phyloP scores from a whole-genome alignment of 2,329 filamentous ascomycete genomes.

The Calonectria pauciramosa region DNA sequence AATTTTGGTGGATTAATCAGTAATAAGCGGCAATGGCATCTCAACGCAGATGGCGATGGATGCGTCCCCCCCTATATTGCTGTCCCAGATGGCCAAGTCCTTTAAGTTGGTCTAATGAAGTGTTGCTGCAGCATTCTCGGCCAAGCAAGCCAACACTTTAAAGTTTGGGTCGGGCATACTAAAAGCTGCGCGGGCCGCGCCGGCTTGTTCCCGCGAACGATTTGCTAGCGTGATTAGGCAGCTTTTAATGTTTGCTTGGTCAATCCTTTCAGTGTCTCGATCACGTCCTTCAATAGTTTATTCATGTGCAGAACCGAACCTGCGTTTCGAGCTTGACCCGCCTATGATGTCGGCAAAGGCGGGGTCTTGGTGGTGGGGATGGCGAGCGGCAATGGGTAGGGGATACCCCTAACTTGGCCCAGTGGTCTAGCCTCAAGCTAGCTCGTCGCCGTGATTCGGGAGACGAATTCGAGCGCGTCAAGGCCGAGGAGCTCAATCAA shows the following conservation, averaged over 20 bases:
- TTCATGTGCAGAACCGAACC: background rate
- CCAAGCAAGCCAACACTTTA: background rate
- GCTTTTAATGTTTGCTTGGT: background rate
- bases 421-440: background rate
- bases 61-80: too few relatives aligned
- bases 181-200: background rate
- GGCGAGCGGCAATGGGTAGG: background rate
- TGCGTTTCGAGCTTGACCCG: background rate
- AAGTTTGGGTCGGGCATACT: background rate
- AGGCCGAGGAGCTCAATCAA: background rate
- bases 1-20: background rate
- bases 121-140: background rate
- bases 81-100: too few relatives aligned
- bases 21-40: background rate
- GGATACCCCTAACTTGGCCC: background rate
- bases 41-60: background rate
- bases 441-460: background rate
- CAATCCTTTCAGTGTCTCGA: too few relatives aligned
- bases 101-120: background rate
- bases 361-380: background rate
- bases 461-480: background rate
- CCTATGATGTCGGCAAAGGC: background rate
- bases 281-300: too few relatives aligned
- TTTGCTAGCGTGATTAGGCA: background rate
- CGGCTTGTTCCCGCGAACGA: background rate